Evolutionary conservation across 805 yeast genomes (phyloP).

Genomic region (Wickerhamiella parazyma): DNA sequence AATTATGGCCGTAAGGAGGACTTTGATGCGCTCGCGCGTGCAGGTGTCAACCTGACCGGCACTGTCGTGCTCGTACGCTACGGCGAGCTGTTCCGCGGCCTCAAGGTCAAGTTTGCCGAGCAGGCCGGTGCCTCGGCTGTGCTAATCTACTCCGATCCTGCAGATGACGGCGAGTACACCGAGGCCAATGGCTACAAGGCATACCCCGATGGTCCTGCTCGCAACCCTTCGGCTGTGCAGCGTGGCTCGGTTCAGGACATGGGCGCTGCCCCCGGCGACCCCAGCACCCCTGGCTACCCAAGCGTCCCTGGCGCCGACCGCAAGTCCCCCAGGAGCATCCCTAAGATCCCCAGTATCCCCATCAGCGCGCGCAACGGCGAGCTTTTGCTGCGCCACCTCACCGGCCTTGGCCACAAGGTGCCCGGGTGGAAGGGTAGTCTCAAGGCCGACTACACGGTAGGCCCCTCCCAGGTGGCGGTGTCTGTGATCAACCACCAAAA

Average conservation of each 20-base stretch:
- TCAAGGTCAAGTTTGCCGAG: constrained; percentile 70
- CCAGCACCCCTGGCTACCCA: constrained; percentile 56
- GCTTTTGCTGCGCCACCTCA: constrained; percentile 45
- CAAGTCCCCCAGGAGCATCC: constrained; percentile 40
- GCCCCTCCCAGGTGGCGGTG: constrained; percentile 35
- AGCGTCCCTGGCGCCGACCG: constrained; percentile 35
- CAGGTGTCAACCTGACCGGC: constrained; percentile 40
- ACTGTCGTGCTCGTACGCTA: constrained; percentile 56
- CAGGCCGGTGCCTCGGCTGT: constrained; percentile 57
- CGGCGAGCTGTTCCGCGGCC: constrained; percentile 55
- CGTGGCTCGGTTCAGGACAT: constrained; percentile 61
- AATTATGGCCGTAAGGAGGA: constrained; percentile 57
- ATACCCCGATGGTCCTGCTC: constrained; percentile 65
- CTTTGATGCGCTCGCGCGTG: constrained; percentile 33
- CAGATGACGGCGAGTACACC: constrained; percentile 37
- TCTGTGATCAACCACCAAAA: constrained; percentile 48
- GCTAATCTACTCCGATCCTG: constrained; percentile 56
- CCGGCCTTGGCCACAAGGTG: constrained; percentile 39
- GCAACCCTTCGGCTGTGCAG: constrained; percentile 64
- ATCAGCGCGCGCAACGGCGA: constrained; percentile 48
- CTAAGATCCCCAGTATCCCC: constrained; percentile 65
- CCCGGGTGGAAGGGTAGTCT: constrained; percentile 35
- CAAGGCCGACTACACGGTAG: constrained; percentile 36
- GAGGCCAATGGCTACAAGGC: constrained; percentile 45
- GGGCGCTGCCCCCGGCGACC: constrained; percentile 58